Conservation (phyloP, 2,329 filamentous ascomycete genomes). For the Colletotrichum sojae region DNA sequence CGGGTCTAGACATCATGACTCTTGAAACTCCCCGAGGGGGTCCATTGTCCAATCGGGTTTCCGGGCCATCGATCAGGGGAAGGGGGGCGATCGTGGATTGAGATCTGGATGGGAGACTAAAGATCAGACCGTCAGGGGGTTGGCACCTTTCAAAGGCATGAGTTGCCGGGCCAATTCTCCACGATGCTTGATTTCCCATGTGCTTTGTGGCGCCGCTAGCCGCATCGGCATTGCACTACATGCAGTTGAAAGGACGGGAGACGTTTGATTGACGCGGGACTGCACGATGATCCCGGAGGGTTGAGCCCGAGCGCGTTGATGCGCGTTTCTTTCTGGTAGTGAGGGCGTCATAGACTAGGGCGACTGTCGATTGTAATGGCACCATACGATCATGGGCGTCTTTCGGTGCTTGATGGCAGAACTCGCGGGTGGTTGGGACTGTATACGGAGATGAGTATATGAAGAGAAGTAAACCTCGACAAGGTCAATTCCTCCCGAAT, state of each 20-base stretch:
- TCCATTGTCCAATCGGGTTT: conserved; percentile 25
- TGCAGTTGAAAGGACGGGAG: neutral
- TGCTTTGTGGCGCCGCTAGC: conserved; percentile 30
- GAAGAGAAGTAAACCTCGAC: neutral
- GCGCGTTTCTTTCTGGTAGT: conserved; percentile 36
- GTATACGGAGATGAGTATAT: neutral
- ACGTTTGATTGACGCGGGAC: neutral
- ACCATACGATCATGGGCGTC: conserved; percentile 3
- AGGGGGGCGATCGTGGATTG: conserved; percentile 12
- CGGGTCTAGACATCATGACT: conserved; percentile 11
- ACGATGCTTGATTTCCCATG: conserved; percentile 7
- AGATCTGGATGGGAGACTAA: neutral
- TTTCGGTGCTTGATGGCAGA: neutral
- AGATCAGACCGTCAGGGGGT: neutral
- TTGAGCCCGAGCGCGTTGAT: conserved; percentile 21
- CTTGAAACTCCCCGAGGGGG: no score
- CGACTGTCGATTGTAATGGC: conserved; percentile 13
- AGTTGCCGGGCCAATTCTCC: conserved; percentile 1
- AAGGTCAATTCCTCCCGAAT: accelerated
- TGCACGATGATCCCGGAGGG: conserved; percentile 16
- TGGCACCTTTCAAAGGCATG: no score
- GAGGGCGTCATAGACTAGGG: conserved; percentile 40
- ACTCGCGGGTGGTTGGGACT: no score
- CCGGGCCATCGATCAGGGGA: conserved; percentile 14
- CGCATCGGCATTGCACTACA: conserved; percentile 13